Evolutionary conservation across 805 yeast species (phyloP), one percentile per base, ranked within the genome.

Genomic region (Debaryomyces tyrocola): DNA sequence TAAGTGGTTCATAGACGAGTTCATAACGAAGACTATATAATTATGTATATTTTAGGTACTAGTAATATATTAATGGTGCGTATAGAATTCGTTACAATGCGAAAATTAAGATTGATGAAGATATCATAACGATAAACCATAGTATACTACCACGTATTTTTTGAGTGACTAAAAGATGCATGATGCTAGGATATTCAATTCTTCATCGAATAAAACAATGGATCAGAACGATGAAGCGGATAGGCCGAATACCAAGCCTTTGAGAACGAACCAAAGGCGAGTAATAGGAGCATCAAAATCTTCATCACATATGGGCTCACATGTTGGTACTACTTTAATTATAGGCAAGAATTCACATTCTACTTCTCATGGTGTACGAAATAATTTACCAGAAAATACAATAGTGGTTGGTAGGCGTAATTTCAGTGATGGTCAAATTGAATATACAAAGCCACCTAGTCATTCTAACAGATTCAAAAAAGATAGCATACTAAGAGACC

Each of bases 1-100:
- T 60, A 74, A 78, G 55, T 87, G 89, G 87, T 87, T 84, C 60
- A 53, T 86, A 31, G 73, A 72, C 49, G 81, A 79, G 54, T 83
- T 82, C 63, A 84, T 84, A 11, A 37, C 52, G 14, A 31, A 31
- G 11, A 4, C 14, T 31, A 2, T 31, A 31, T 31, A 31, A 31
- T 31, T 31, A 12, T 31, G 14, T 31, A 31, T 31, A 10, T 31
- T 11, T 31, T 6, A 31, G 11, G 4, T 14, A 31, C 11, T n/a
- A 12, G 11, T 31, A n/a, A 31, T 28, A 31, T 12, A 14, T n/a
- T 31, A 3, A 31, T 6, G 11, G 17, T 31, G 34, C 10, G 27
- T 24, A 24, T 24, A 24, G 27, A 24, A 7, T 24, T 24, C 27
- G 27, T 24, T 24, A 5, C 27, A 24, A 9, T 24, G 27, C 27